Base-by-base conservation (phyloP, 2,329 filamentous ascomycete genomes). In the Calonectria pseudoturangicola region DNA sequence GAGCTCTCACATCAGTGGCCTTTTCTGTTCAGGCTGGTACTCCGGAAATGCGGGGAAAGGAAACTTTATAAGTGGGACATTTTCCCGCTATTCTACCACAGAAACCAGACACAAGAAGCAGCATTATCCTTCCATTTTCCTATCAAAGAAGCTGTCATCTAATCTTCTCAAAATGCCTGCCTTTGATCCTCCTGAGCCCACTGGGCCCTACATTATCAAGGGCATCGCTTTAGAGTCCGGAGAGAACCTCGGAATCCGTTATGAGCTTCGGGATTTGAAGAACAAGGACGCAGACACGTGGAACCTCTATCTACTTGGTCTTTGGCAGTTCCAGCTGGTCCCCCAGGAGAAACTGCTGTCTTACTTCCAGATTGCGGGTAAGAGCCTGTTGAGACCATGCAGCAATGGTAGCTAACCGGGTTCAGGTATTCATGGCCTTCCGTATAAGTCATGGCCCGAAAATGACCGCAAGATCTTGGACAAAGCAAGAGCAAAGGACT, bases 241-340 rank as follows among this genome's bases (percentile, higher is more conserved):
- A 18, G 48, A 51, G 27, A 16, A 15, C 4, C 21, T 28, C 2
- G 27, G 48, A 51, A 51, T 68, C 21, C 65, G 50, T 15, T 2
- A 48, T 7, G 65, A 68, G 30, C 65, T 58, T n/a, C 65, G 50
- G 1, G 65, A 68, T 13, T 63, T 63, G 8, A 45, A 27, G 10
- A 28, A 30, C 10, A 43, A 45, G 1, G 36, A 63, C 39, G 2
- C n/a, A 12, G 15, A 43, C 4, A 10, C 41, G 25, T 63, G 58
- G 58, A 43, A 63, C 10, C 48, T 51, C 27, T 51, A 63, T 63
- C 16, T 45, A 16, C 58, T 63, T n/a, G 58, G 58, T 13, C 21
- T 63, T 25, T 63, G 58, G 58, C 58, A 63, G 25, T 63, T 63
- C 27, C 60, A 63, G 18, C 25, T 45, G 4, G 27, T 45, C 2